Base-by-base conservation (phyloP, 306 rosid genomes). In the Boehmeria nivea region DNA sequence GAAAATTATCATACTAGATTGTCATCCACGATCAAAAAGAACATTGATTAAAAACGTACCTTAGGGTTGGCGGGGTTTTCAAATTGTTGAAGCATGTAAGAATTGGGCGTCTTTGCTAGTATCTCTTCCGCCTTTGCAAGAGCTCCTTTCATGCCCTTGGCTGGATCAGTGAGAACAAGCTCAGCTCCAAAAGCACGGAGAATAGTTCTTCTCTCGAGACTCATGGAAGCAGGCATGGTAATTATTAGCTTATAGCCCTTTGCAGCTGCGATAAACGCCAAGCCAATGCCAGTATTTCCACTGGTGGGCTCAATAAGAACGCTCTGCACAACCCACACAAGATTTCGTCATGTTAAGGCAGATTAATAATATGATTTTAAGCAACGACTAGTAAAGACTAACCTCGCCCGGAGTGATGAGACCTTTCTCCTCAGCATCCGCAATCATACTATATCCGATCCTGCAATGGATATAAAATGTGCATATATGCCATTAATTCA, bases 261-360 rank as follows among this genome's bases (percentile, higher is more conserved):
- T 34, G 96, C 96, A 40, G 96, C 96, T 12, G 96, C 89, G 72
- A 88, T 84, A 79, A 88, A 88, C 17, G 94, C 96, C 82, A 88
- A 73, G 4, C 94, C 96, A 54, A 84, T 88, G 76, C 94, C 96
- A 55, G 96, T 88, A 74, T 88, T 88, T 34, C 96, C 94, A 8
- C 96, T 88, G 19, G 96, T 88, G 59, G 96, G 89, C 77, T 88
- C 96, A 64, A 88, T 68, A 54, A 88, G 76, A 62, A 82, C 73
- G 69, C 94, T 88, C 96, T 88, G 72, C 66, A 64, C 26, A 44
- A 76, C 25, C 23, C 40, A 23, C 1, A 19, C n/a, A 18, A 20
- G n/a, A 39, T 1, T n/a, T n/a, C 43, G 27, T 18, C 17, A 36
- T 0, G 37, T 22, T 12, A 18, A 51, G 17, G 39, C 26, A 16